phyloP scores from a whole-genome alignment of 2,329 filamentous ascomycete species.

The Aspergillus proliferans region DNA sequence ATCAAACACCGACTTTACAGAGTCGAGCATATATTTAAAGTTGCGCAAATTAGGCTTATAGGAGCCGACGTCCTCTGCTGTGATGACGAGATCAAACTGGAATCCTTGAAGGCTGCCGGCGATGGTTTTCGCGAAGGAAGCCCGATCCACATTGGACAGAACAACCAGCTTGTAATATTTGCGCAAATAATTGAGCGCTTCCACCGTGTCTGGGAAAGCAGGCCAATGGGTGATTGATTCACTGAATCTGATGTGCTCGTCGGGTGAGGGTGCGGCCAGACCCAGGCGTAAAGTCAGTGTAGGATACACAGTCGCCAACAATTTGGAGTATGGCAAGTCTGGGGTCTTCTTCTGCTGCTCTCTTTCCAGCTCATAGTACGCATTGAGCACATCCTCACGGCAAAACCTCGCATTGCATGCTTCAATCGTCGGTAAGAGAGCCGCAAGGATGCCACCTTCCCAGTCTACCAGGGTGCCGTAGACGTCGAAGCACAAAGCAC shows the following conservation, averaged over 20 bases:
- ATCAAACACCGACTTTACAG: slow-evolving; percentile 50
- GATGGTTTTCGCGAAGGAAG: slow-evolving; percentile 45
- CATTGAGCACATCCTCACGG: slow-evolving; percentile 14
- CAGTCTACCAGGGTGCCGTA: slow-evolving; percentile 77
- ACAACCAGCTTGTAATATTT: slow-evolving; percentile 51
- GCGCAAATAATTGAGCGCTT: slow-evolving; percentile 44
- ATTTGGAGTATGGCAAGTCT: slow-evolving; percentile 52
- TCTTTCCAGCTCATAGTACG: slow-evolving; percentile 31
- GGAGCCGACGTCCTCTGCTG: slow-evolving; percentile 63
- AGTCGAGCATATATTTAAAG: slow-evolving; percentile 59
- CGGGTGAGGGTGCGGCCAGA: slow-evolving; percentile 9
- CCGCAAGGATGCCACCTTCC: slow-evolving; percentile 58
- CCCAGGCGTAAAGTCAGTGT: slow-evolving; percentile 26
- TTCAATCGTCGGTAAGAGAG: slow-evolving; percentile 43
- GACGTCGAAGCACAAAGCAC: slow-evolving; percentile 65
- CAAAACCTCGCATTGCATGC: slow-evolving; percentile 35
- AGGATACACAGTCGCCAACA: slow-evolving; percentile 48
- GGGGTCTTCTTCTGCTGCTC: slow-evolving; percentile 51
- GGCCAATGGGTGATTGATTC: slow-evolving; percentile 48
- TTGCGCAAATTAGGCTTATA: slow-evolving; percentile 64
- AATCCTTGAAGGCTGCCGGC: slow-evolving; percentile 45
- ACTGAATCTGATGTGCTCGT: slow-evolving; percentile 44
- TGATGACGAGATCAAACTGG: slow-evolving; percentile 60
- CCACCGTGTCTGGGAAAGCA: slow-evolving; percentile 52
- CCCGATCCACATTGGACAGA: slow-evolving; percentile 52